A percentile compares a stretch with the other conserved stretches of the same genome.
phyloP scores from a whole-genome alignment of 1,284 basidiomycete species.

The Vanrija humicola region DNA sequence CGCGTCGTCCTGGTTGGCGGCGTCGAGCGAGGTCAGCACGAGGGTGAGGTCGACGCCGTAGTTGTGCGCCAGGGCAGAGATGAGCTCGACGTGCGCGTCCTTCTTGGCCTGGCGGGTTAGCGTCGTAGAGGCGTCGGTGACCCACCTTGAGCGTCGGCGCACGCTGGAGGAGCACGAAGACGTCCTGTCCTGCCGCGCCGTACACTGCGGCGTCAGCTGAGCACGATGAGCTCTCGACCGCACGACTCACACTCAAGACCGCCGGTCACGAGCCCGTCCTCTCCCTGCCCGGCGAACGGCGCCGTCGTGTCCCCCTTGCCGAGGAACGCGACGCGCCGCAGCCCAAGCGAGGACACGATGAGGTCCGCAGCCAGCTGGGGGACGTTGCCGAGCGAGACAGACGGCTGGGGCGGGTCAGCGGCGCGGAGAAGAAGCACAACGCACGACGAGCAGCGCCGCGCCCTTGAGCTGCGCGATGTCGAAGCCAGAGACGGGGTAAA shows the following conservation, averaged over 20 bases:
- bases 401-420: slow-evolving; percentile 77
- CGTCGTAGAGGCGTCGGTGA: background rate
- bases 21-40: slow-evolving; percentile 69
- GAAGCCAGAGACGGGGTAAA: slow-evolving; percentile 17
- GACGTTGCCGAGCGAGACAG: slow-evolving; percentile 74
- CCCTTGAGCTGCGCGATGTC: slow-evolving; percentile 3
- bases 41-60: slow-evolving; percentile 56
- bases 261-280: slow-evolving; percentile 64
- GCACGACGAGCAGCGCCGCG: slow-evolving; percentile 14
- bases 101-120: slow-evolving; percentile 57
- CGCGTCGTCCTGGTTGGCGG: slow-evolving; percentile 64
- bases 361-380: slow-evolving; percentile 70
- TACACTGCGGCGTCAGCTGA: slow-evolving; percentile 10
- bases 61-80: slow-evolving; percentile 57
- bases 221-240: too few relatives aligned
- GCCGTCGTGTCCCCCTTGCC: slow-evolving; percentile 62
- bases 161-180: slow-evolving; percentile 53
- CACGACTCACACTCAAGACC: slow-evolving; percentile 64
- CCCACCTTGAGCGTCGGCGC: slow-evolving; percentile 70
- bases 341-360: slow-evolving; percentile 61
- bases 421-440: slow-evolving; percentile 71
- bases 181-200: background rate
- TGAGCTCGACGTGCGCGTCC: slow-evolving; percentile 59
- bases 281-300: slow-evolving; percentile 64
- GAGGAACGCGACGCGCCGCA: slow-evolving; percentile 58